Evolutionary conservation across 2,329 filamentous ascomycete species (phyloP).

Genomic region (Juglanconis juglandina): DNA sequence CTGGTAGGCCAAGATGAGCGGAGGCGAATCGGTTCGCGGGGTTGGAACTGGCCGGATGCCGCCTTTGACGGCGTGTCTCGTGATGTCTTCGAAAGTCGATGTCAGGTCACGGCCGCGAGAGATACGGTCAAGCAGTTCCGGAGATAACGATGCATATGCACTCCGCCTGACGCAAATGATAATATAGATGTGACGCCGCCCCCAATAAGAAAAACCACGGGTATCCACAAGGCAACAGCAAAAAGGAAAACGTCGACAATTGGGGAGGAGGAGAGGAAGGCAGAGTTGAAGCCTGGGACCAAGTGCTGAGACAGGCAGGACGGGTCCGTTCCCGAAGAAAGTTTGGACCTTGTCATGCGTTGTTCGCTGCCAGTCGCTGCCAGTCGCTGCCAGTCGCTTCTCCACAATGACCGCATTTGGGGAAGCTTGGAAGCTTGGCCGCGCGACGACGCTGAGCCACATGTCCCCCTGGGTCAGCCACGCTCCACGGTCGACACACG

Average conservation of each 20-base stretch:
- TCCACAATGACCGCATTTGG: conserved; percentile 12
- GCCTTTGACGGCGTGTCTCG: neutral
- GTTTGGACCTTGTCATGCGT: neutral
- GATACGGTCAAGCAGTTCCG: neutral
- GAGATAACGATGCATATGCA: neutral
- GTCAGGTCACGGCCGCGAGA: neutral
- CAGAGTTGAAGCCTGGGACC: neutral
- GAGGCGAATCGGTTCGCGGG: neutral
- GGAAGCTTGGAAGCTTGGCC: neutral
- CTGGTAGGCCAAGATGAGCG: neutral
- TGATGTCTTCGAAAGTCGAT: neutral
- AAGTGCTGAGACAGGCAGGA: neutral
- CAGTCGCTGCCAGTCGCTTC: conserved; percentile 4
- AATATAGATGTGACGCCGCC: neutral
- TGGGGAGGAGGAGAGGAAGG: neutral
- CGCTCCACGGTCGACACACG: neutral
- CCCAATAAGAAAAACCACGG: neutral
- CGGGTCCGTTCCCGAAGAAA: neutral
- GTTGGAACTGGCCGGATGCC: neutral
- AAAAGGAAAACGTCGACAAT: neutral
- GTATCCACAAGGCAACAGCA: neutral
- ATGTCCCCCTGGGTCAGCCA: neutral
- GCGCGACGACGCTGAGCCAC: neutral
- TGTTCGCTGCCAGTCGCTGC: conserved; percentile 3
- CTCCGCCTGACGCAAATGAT: neutral